Evolutionary conservation across 2,329 filamentous ascomycete genomes (phyloP), one percentile per base, ranked within the genome.

Genomic region (Drechslerella coelobrocha): DNA sequence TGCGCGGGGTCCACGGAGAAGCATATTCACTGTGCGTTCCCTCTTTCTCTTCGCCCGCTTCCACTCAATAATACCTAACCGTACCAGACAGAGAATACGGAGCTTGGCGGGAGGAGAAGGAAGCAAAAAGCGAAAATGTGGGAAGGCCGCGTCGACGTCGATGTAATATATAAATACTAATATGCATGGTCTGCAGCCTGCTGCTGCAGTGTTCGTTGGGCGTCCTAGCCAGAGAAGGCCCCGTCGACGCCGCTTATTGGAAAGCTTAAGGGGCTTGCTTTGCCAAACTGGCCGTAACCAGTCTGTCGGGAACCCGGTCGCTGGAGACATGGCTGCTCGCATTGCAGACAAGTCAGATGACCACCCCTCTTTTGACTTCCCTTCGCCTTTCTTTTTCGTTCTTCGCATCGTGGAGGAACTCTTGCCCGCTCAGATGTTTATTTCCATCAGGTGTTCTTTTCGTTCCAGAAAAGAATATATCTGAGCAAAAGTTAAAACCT

Each of bases 261-360:
- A 59, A 54, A 51, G 50, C 59, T 59, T 62, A 63, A 45, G 41
- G 41, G 41, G 41, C 41, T 45, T 45, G 41, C 41, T 45, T 71
- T 63, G 66, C 47, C 53, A 71, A 71, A 71, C 55, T 71, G 51
- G 59, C 53, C 51, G 65, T 71, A 57, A 68, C 66, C 66, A 63
- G 23, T 52, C 53, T 47, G 59, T 71, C 66, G 66, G 65, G 43
- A 41, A 63, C 45, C 59, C 66, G 59, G 53, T 71, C 61, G 56
- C 56, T 56, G 51, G 37, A 41, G 10, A 47, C 27, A 61, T 71
- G 66, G 66, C 24, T 71, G 48, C 48, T 47, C 59, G 66, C 66
- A 71, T 71, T 60, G 53, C 52, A 63, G 41, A 19, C 21, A 71
- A 60, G 66, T 71, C 66, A 71, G 41, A 59, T 71, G 66, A 71